phyloP scores from a whole-genome alignment of 2,329 filamentous ascomycete species.

The Calonectria pauciramosa region DNA sequence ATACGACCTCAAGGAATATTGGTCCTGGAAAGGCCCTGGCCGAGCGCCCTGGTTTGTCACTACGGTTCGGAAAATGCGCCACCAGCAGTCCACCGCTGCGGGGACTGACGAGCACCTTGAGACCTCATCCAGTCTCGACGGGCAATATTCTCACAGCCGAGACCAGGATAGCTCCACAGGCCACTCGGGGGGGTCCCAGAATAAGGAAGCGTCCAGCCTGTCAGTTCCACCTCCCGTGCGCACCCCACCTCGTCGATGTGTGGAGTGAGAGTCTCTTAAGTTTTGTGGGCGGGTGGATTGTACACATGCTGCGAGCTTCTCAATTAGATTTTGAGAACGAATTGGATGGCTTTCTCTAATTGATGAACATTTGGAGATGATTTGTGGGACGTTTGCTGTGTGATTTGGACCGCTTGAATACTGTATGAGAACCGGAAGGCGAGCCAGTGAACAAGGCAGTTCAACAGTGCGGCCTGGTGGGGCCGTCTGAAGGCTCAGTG shows the following conservation, averaged over 20 bases:
- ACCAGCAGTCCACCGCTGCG: conserved; percentile 18
- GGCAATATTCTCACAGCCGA: background rate
- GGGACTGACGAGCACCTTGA: background rate
- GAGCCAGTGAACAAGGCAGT: background rate
- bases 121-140: background rate
- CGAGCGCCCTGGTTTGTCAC: conserved; percentile 63
- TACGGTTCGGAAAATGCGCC: conserved; percentile 44
- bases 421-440: background rate
- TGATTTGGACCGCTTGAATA: background rate
- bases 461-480: background rate
- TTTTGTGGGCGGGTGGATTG: background rate
- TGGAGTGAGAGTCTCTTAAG: background rate
- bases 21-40: conserved; percentile 66
- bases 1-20: conserved; percentile 69
- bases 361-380: background rate
- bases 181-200: conserved; percentile 31
- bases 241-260: background rate
- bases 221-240: background rate
- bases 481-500: background rate
- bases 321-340: background rate
- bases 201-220: conserved; percentile 39
- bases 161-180: conserved; percentile 27
- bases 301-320: background rate
- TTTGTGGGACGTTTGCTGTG: background rate
- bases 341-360: no score